Base-by-base conservation (phyloP, 2,329 filamentous ascomycete genomes). In the Didymella pinodella region DNA sequence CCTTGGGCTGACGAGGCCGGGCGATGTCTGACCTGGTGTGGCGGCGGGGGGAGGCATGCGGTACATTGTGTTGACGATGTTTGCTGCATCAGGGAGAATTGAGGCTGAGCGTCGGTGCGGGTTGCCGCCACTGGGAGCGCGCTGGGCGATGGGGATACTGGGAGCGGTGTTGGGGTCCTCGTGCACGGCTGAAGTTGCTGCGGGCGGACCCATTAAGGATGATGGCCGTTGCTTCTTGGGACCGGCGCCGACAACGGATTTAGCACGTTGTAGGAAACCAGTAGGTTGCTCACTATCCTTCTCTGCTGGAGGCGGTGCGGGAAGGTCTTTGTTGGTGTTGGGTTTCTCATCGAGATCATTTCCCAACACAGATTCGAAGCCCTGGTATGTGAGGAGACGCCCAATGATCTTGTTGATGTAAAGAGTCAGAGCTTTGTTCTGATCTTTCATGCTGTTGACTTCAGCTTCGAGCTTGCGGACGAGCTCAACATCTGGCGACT, bases 381-480 rank as follows among this genome's bases (percentile, higher is more conserved):
- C 93, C 72, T 96, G 91, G 78, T 97, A 91, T 74, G 96, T 91
- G 62, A 99, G 85, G 44, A 99, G 86, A 56, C 95, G 90, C 77
- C 95, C 95, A 75, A 99, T 97, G 77, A 99, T 98, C 81, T 95
- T 96, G 85, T 98, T 97, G 82, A 99, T 97, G 81, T 99, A 99
- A 65, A 98, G 83, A 25, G 93, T 96, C 68, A 99, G 83, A 29
- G 95, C 95, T 82, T 98, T 98, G 83, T 99, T 98, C 81, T 97
- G 90, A 75, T 97, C 94, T 80, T 91, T 94, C 68, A 92, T 82
- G 8, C 86, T 84, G 77, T 90, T 92, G 66, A 95, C 78, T 70
- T 98, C 94, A 11, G 83, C 79, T 75, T 97, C 93, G 12, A 95
- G 82, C 51, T 87, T 87, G 69, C 89, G 89, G 65, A 86, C 66